Evolutionary conservation across 257 asterid species (phyloP).

Genomic region (Striga asiatica): DNA sequence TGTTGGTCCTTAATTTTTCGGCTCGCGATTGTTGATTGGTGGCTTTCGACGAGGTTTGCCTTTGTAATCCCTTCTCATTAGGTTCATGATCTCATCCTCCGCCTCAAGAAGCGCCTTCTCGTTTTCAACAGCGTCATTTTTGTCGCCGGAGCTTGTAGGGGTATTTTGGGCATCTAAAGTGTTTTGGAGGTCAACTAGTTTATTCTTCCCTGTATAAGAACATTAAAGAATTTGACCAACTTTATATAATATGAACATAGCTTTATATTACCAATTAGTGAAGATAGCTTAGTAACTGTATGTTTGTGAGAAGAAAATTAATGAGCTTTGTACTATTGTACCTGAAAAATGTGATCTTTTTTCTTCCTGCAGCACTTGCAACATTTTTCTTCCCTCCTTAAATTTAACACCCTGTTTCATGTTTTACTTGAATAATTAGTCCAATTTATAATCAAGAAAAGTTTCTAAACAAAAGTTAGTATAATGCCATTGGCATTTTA

Average conservation of each 20-base stretch:
- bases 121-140: not conserved
- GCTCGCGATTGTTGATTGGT: slow-evolving; percentile 65
- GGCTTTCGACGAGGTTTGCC: slow-evolving; percentile 38
- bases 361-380: slow-evolving; percentile 15
- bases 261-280: too few relatives aligned
- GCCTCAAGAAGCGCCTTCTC: slow-evolving; percentile 27
- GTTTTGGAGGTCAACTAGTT: not conserved
- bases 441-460: slow-evolving; percentile 7
- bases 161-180: not conserved
- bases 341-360: slow-evolving; percentile 22
- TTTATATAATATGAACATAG: not conserved
- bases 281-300: not conserved
- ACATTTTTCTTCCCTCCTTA: slow-evolving; percentile 31
- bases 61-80: slow-evolving; percentile 44
- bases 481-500: not conserved
- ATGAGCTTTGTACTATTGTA: not conserved
- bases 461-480: not conserved
- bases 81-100: slow-evolving; percentile 37
- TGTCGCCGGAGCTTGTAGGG: not conserved
- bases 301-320: not conserved
- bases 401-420: slow-evolving; percentile 17
- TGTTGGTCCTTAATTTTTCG: slow-evolving; percentile 26
- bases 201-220: not conserved
- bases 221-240: too few relatives aligned
- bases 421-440: not conserved